Base-by-base conservation (phyloP, 208 protist genomes). In the Porcisia deanei region DNA sequence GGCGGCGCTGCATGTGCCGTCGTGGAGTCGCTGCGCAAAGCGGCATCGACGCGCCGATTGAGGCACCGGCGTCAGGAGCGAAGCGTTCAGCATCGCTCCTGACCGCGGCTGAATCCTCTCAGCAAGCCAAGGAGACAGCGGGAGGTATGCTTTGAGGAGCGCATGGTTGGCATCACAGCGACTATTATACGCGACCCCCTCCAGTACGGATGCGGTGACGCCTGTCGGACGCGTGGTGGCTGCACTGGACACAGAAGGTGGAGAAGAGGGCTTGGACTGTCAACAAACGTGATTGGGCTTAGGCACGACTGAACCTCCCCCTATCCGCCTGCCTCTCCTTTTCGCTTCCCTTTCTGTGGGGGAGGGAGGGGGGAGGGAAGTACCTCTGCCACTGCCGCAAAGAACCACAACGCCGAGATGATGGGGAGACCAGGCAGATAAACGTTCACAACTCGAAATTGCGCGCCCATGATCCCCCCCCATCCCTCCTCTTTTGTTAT, bases 131-230 rank as follows among this genome's bases (percentile, higher is more conserved):
- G 73, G 79, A 83, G 60, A 39, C 52, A 20, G 75, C 81, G 30
- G 30, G 86, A 88, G 60, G 18, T 37, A 0, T 34, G 20, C 8
- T 88, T 87, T 72, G 64, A 71, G 55, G n/a, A 20, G 12, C 45
- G 41, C 12, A 83, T 84, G 79, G 79, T 74, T 58, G 69, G 75
- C 63, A 52, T 82, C 53, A 87, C 83, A 5, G 53, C 84, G 59
- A 58, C 4, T 20, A 16, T 87, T 60, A 79, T 75, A 16, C 49
- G 68, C 18, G 47, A 60, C 22, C 65, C 88, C 10, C 88, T 86
- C 57, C 77, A 75, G 57, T 88, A 86, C 68, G 79, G 65, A 18
- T 82, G 79, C 49, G 75, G 76, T 12, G 71, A 75, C 37, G 68
- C 75, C 30, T 1, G 25, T 91, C 10, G 77, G 75, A 14, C 81